Evolutionary conservation across 306 rosid genomes (phyloP), one percentile per base, ranked within the genome.

Genomic region (Luffa aegyptiaca): DNA sequence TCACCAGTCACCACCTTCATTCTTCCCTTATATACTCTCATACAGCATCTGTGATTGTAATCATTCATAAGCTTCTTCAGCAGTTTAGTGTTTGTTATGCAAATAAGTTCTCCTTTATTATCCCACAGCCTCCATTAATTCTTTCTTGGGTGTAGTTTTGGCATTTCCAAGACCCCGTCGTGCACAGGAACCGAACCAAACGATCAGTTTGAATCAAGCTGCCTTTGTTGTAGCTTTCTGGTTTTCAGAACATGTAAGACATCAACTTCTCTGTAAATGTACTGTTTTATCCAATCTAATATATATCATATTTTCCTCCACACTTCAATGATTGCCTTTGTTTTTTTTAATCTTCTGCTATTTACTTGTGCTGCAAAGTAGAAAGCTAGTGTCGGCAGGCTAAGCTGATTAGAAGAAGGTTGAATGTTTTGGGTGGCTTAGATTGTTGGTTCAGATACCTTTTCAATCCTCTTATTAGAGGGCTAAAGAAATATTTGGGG

Each of bases 381-480:
- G 36, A 62, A 46, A 78, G 78, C 37, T 33, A 69, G 89, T 87
- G 97, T 92, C 93, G 90, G 97, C 88, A 85, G 88, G 79, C 17
- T 17, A 81, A 82, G 69, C 20, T 26, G 80, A 46, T 59, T 37
- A 68, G 79, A 83, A 62, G 82, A 80, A 80, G 52, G 77, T 35
- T 52, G 18, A 78, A 10, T 71, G 76, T 26, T 44, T 42, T 70
- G 55, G 16, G 76, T 70, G 76, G 49, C 51, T 42, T 41, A 81
- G 84, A 69, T 39, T 78, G 62, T 26, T 42, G 75, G 84, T 71
- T 75, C 86, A 68, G 83, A 52, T 48, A 13, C 39, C 58, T 72
- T 72, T 46, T 46, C 39, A 72, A 72, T 11, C 57, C 81, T n/a
- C 81, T n/a, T 49, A 69, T 59, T 37, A 53, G 55, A 79, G 71